Evolutionary conservation across 1,284 basidiomycete species (phyloP).

Genomic region (Exobasidium rhododendri): DNA sequence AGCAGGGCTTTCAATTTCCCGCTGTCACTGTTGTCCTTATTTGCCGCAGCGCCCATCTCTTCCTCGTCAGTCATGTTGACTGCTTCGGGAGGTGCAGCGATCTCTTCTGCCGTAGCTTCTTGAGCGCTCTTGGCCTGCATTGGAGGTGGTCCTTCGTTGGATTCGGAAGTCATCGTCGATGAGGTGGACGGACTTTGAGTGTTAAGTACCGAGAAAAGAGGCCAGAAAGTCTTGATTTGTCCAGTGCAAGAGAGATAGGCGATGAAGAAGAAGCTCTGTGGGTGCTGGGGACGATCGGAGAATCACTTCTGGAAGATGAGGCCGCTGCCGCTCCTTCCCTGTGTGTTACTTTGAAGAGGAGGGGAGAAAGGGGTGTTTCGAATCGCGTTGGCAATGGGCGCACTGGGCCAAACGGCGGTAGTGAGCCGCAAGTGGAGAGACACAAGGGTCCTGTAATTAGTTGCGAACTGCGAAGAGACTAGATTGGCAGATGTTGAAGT

Average conservation of each 20-base stretch:
- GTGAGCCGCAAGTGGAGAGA: background rate
- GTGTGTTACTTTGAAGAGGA: background rate
- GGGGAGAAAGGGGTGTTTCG: background rate
- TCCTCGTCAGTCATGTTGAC: slow-evolving; percentile 46
- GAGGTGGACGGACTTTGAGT: background rate
- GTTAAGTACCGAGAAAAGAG: background rate
- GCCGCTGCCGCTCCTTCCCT: background rate
- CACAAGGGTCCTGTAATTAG: background rate
- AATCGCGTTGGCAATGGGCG: background rate
- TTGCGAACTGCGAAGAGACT: background rate
- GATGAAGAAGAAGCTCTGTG: background rate
- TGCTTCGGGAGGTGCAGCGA: slow-evolving; percentile 36
- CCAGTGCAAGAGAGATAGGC: background rate
- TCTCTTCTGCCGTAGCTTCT: slow-evolving; percentile 35
- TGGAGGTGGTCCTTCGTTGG: background rate
- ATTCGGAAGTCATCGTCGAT: background rate
- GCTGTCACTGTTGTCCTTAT: slow-evolving; percentile 44
- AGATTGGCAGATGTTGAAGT: background rate
- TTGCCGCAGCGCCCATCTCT: slow-evolving; percentile 39
- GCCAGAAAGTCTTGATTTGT: background rate
- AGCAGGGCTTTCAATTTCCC: slow-evolving; percentile 49
- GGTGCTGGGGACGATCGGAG: background rate
- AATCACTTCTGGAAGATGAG: background rate
- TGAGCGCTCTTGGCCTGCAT: slow-evolving; percentile 15
- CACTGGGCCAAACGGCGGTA: too few species aligned